Evolutionary conservation across 2,329 filamentous ascomycete genomes (phyloP).

Genomic region (Microdochium bolleyi): DNA sequence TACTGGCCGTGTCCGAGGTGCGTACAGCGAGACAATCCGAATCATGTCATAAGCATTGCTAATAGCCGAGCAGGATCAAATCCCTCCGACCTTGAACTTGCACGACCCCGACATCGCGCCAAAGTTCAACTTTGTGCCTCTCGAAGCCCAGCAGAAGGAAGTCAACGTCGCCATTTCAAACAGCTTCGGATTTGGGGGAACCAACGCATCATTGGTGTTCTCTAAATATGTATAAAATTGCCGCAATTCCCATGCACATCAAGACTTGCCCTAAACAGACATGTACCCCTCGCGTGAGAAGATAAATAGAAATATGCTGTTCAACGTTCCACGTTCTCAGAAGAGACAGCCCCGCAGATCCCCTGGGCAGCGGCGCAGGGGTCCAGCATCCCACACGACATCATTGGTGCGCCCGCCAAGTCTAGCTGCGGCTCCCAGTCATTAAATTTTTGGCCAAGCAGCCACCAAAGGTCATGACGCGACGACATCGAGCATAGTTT

Average conservation of each 20-base stretch:
- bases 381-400: no score
- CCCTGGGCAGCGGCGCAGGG: no score
- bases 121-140: constrained; percentile 79
- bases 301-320: no score
- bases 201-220: constrained; percentile 86
- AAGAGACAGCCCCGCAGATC: no score
- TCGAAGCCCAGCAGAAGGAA: constrained; percentile 58
- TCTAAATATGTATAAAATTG: constrained; percentile 25
- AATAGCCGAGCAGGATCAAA: constrained; percentile 46
- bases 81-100: constrained; percentile 86
- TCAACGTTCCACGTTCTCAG: no score
- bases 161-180: constrained; percentile 79
- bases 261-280: not conserved
- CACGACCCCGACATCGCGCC: constrained; percentile 57
- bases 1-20: constrained; percentile 74
- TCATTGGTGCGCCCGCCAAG: no score
- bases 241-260: not conserved
- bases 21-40: constrained; percentile 15
- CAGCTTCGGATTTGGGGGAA: constrained; percentile 96
- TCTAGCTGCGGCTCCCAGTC: not conserved
- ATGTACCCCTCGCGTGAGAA: not conserved
- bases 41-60: constrained; percentile 1
- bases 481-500: constrained; percentile 4
- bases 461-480: constrained; percentile 4
- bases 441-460: constrained; percentile 4